Percentiles rank a stretch among this genome's conserved stretches.
Conservation (phyloP, 106 monocot genomes). For the Apostasia shenzhenica region DNA sequence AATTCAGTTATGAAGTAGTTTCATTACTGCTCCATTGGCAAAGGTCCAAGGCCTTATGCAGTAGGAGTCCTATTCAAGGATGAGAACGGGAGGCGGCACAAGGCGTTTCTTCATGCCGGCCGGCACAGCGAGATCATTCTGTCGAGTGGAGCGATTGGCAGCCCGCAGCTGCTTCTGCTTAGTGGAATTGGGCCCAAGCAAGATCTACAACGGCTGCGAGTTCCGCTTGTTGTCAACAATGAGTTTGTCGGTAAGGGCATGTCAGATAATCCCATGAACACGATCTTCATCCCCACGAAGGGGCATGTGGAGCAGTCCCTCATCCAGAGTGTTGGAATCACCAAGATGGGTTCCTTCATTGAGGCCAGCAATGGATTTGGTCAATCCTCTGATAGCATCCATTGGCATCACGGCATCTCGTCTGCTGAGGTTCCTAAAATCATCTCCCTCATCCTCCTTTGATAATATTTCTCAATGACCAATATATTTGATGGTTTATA, state of each 20-base stretch:
- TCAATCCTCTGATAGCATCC: constrained; percentile 82
- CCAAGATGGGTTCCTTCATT: constrained; percentile 74
- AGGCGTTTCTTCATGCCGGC: constrained; percentile 14
- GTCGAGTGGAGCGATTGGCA: constrained; percentile 75
- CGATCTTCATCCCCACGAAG: constrained; percentile 79
- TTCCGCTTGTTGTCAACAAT: constrained; percentile 50
- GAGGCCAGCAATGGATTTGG: constrained; percentile 95
- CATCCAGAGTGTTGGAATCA: constrained; percentile 89
- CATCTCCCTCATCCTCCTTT: not conserved
- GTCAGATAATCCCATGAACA: constrained; percentile 93
- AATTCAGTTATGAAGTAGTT: too few species aligned
- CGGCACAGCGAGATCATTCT: constrained; percentile 55
- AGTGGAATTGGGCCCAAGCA: constrained; percentile 76
- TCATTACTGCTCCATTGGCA: not conserved
- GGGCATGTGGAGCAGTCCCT: constrained; percentile 65
- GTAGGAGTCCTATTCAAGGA: constrained; percentile 57
- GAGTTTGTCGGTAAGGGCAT: constrained; percentile 59
- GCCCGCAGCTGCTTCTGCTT: constrained; percentile 77
- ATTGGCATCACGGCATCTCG: constrained; percentile 91
- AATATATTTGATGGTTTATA: not conserved
- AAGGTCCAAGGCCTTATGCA: constrained; percentile 35
- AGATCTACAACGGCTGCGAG: constrained; percentile 40
- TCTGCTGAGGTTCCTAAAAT: constrained; percentile 70
- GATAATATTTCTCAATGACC: not conserved
- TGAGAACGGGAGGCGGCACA: constrained; percentile 39